Evolutionary conservation across 768 basidiomycete species (phyloP), one percentile per base, ranked within the genome.

Genomic region (Rhodosporidiobolus odoratus): DNA sequence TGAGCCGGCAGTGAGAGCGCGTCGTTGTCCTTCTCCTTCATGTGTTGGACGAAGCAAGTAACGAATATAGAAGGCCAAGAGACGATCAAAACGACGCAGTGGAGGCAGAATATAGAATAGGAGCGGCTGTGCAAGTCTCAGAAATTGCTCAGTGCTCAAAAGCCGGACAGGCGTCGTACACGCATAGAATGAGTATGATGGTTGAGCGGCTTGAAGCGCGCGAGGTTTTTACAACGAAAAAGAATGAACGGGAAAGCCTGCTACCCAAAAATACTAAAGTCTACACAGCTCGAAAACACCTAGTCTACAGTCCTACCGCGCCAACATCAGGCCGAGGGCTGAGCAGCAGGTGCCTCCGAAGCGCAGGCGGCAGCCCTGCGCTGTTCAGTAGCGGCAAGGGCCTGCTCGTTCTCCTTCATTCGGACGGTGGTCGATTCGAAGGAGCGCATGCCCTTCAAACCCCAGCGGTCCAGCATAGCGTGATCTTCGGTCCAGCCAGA

Each of bases 401-500:
- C 67, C 16, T 34, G 35, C 32, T 48, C 21, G 23, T 45, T 43
- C 57, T 75, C 74, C 74, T 75, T 75, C 50, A 58, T 58, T 8
- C 66, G 54, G 7, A 74, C 72, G 25, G 69, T 71, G 15, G 65
- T 68, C 30, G 58, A 65, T 56, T 76, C 89, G 79, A 98, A 98
- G 77, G 90, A 92, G 65, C 82, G 83, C 90, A 96, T 92, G 40
- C 94, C 94, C 71, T 88, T 83, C 38, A 98, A 82, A 40, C 95
- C 95, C 93, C 92, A 96, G 52, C 92, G 86, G 8, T 80, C 82
- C 86, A 98, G 90, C 92, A 97, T 91, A 16, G 87, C 85, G 79
- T 94, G 95, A 80, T 98, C 95, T 86, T 94, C 91, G 77, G 96
- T 92, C 95, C 94, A 97, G 52, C 92, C 90, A 16, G 69, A 75